Evolutionary conservation across 2,329 filamentous ascomycete genomes (phyloP), one percentile per base, ranked within the genome.

Genomic region (Penicillium sp.): DNA sequence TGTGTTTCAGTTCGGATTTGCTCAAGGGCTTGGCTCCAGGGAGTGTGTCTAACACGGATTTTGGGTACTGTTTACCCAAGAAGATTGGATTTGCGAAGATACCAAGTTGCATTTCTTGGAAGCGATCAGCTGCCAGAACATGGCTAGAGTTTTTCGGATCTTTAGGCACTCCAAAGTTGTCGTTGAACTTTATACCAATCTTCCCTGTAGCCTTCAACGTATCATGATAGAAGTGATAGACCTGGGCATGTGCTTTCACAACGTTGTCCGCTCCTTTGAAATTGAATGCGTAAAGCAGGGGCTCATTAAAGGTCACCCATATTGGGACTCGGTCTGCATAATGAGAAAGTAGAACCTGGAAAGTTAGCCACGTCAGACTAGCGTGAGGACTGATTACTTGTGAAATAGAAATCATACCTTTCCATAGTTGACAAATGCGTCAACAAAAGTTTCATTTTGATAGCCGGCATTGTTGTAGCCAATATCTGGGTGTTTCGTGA

Each of bases 201-300:
- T 65, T 63, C 1, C 31, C 82, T 70, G 63, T 84, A 71, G 27
- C 83, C 68, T 68, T 81, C 70, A 60, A 71, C 65, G 9, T 51
- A 6, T 72, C 65, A 50, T 79, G 78, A 41, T 75, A 78, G 44
- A 78, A 71, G 46, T 72, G 76, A 62, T 72, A 70, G 1, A 72
- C 53, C 15, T 69, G 55, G 0, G 70, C 65, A 53, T 73, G 69
- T 0, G 82, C 80, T 5, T 76, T 77, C 13, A 79, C 75, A 0
- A 81, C 74, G 3, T 83, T 79, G n/a, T 82, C 77, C 44, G 78
- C 75, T 3, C 75, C 65, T 0, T 81, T 80, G 33, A 85, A 82
- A 21, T 73, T 76, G 40, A 64, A 68, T 0, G 67, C 70, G 48
- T 74, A 74, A 0, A 75, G 63, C 5, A 74, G 60, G 0, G 75